These are phyloP conservation scores for Escallonia rubra DNA, from an alignment of 129 eudicot species.

Conservation along the genomic window DNA sequence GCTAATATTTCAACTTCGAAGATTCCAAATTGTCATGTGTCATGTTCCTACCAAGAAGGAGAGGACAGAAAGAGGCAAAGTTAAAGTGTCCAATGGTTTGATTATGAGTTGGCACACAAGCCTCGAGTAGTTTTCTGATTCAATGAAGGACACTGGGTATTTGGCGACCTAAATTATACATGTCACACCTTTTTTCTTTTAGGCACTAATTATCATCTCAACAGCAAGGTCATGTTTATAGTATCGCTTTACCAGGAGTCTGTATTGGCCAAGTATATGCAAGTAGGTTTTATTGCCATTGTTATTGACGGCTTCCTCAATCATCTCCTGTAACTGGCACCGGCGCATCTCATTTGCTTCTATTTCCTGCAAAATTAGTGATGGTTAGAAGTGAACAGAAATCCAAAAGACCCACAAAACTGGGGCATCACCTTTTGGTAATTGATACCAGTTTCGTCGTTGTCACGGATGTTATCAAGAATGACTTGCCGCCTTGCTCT, in stretches of 20 bases:
- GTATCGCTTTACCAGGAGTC: conserved; percentile 61
- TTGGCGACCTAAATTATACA: no score
- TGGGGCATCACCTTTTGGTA: conserved; percentile 50
- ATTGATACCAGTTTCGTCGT: conserved; percentile 70
- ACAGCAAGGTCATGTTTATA: no score
- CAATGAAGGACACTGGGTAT: no score
- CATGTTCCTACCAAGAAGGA: no score
- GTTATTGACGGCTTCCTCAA: conserved; percentile 79
- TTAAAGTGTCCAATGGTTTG: no score
- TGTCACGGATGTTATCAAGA: conserved; percentile 90
- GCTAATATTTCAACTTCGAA: no score
- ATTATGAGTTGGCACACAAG: no score
- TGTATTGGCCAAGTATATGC: conserved; percentile 77
- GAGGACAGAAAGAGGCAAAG: no score
- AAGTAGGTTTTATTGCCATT: conserved; percentile 82
- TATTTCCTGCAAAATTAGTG: conserved; percentile 55
- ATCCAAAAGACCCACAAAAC: not conserved
- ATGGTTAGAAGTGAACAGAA: not conserved
- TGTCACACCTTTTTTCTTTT: no score
- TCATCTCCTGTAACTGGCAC: conserved; percentile 82
- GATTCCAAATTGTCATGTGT: no score
- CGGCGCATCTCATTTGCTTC: conserved; percentile 79
- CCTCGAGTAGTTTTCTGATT: no score
- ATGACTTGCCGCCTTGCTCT: conserved; percentile 75
- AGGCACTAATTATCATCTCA: no score